phyloP scores from a whole-genome alignment of 768 basidiomycete genomes.

The Xerocomellus amylosporus region DNA sequence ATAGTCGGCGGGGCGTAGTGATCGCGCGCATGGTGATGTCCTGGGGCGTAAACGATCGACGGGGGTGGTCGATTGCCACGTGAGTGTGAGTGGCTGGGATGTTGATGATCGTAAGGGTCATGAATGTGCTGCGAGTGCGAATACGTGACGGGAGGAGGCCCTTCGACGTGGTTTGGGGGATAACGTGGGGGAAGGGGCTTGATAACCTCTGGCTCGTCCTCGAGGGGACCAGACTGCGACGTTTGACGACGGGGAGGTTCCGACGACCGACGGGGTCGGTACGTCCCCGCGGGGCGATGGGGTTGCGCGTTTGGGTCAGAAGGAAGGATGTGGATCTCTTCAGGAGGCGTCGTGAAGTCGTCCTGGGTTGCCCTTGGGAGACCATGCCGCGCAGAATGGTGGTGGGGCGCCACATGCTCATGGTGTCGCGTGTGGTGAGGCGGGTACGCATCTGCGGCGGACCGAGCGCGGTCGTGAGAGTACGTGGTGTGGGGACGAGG shows the following conservation, averaged over 20 bases:
- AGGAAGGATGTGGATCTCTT: slow-evolving; percentile 63
- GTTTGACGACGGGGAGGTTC: slow-evolving; percentile 27
- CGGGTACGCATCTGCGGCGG: slow-evolving; percentile 33
- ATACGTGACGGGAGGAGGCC: slow-evolving; percentile 30
- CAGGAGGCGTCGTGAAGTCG: slow-evolving; percentile 39
- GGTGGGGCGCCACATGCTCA: slow-evolving; percentile 13
- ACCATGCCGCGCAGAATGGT: slow-evolving; percentile 13
- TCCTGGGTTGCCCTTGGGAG: slow-evolving; percentile 19
- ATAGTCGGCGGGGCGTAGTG: slow-evolving; percentile 61
- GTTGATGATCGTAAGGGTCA: slow-evolving; percentile 32
- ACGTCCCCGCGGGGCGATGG: slow-evolving; percentile 29
- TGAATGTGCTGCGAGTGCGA: slow-evolving; percentile 43
- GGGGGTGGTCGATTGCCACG: slow-evolving; percentile 43
- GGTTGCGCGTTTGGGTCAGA: slow-evolving; percentile 41
- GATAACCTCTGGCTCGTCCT: slow-evolving; percentile 33
- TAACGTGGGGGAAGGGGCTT: slow-evolving; percentile 34
- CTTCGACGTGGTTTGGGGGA: slow-evolving; percentile 22
- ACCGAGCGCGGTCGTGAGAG: slow-evolving; percentile 38
- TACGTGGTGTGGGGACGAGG: slow-evolving; percentile 30
- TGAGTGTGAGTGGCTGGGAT: slow-evolving; percentile 37
- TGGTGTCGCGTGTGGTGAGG: slow-evolving; percentile 32
- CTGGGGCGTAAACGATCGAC: slow-evolving; percentile 60
- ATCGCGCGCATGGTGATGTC: slow-evolving; percentile 39
- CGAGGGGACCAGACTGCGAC: slow-evolving; percentile 14
- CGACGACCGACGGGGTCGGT: slow-evolving; percentile 31